Evolutionary conservation across 1,284 basidiomycete species (phyloP).

Genomic region (Cryptococcus sp.): DNA sequence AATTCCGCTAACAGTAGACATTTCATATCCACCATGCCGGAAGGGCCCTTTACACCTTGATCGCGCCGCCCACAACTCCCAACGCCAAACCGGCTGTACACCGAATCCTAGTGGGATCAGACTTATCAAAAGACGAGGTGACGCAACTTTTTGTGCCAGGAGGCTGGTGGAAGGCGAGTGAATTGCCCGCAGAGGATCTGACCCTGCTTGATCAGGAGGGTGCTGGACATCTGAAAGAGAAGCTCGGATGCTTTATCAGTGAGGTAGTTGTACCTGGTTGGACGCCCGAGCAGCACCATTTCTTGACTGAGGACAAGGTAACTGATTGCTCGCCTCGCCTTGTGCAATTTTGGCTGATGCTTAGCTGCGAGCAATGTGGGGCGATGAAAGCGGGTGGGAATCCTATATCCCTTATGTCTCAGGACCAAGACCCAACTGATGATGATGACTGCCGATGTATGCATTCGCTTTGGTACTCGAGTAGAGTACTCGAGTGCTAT

Average conservation of each 20-base stretch:
- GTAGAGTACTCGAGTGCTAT: no score
- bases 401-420: slow-evolving; percentile 25
- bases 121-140: slow-evolving; percentile 31
- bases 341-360: background rate
- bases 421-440: slow-evolving; percentile 6
- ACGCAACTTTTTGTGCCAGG: slow-evolving; percentile 42
- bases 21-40: slow-evolving; percentile 42
- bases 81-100: slow-evolving; percentile 23
- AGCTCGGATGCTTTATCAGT: slow-evolving; percentile 37
- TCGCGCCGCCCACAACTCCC: slow-evolving; percentile 17
- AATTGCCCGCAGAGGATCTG: slow-evolving; percentile 39
- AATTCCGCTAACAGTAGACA: slow-evolving; percentile 16
- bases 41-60: slow-evolving; percentile 41
- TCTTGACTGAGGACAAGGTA: slow-evolving; percentile 33
- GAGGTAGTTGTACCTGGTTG: slow-evolving; percentile 43
- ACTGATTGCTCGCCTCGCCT: background rate
- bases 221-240: slow-evolving; percentile 16
- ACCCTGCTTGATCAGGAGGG: slow-evolving; percentile 12
- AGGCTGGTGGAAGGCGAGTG: slow-evolving; percentile 45
- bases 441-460: no score
- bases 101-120: slow-evolving; percentile 31
- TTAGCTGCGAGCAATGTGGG: slow-evolving; percentile 35
- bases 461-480: no score
- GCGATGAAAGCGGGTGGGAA: slow-evolving; percentile 30
- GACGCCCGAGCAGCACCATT: slow-evolving; percentile 38